A percentile compares a stretch with the other conserved stretches of the same genome.
phyloP scores from a whole-genome alignment of 2,329 filamentous ascomycete genomes.

The Endocalyx cinctus region DNA sequence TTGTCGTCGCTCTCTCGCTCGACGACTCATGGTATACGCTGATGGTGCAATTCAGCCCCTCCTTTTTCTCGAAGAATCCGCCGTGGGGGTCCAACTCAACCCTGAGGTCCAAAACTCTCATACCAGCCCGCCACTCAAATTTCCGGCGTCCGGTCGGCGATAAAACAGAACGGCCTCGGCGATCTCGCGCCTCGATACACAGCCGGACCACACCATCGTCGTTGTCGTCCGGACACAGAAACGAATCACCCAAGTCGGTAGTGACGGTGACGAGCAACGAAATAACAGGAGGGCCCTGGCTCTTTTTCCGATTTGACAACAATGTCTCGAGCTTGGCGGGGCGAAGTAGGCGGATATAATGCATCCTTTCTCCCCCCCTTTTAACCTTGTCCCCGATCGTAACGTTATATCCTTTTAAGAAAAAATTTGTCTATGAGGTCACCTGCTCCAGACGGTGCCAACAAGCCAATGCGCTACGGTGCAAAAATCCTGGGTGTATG shows the following conservation, averaged over 20 bases:
- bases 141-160: not conserved
- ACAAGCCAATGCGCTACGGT: no score
- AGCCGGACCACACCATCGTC: slow-evolving; percentile 34
- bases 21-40: slow-evolving; percentile 13
- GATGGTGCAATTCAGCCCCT: slow-evolving; percentile 12
- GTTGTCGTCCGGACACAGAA: slow-evolving; percentile 39
- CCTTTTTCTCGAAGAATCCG: slow-evolving; percentile 6
- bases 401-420: no score
- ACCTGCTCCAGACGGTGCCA: no score
- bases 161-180: slow-evolving; percentile 2
- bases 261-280: slow-evolving; percentile 49
- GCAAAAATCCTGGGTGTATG: no score
- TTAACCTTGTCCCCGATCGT: no score
- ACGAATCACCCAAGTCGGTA: slow-evolving; percentile 54
- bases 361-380: no score
- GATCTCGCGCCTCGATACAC: slow-evolving; percentile 19
- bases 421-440: no score
- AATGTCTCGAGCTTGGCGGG: slow-evolving; percentile 34
- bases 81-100: slow-evolving; percentile 11
- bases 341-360: slow-evolving; percentile 53
- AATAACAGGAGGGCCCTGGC: slow-evolving; percentile 7
- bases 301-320: slow-evolving; percentile 9
- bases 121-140: slow-evolving; percentile 28
- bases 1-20: no score
- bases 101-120: slow-evolving; percentile 35